Evolutionary conservation across 768 basidiomycete species (phyloP), one percentile per base, ranked within the genome.

Genomic region (Dioszegia aurantiaca): DNA sequence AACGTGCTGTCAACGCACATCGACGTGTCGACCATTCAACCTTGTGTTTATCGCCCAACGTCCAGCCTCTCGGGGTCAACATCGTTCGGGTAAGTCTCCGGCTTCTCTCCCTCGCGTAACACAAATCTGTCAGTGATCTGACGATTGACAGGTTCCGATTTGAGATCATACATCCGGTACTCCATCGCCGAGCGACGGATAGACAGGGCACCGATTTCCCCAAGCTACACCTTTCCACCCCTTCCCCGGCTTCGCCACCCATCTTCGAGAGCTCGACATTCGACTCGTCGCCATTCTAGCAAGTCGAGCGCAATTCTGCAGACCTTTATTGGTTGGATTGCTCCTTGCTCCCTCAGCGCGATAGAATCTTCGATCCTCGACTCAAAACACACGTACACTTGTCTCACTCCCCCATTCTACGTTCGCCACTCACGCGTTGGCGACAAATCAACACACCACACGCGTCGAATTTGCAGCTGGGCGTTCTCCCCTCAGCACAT

Each of bases 281-380:
- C 12, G 27, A n/a, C 24, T 30, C 46, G 26, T 33, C 48, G 48
- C 48, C 33, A n/a, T 19, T 21, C 44, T 17, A 53, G 48, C 51
- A 53, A 26, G 51, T 53, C 5, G 51, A 53, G 51, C 51, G 21
- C 36, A 47, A 30, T 39, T 16, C 11, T 26, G 37, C 51, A 53
- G 33, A 53, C 51, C 51, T 53, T 53, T 41, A 53, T 37, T 53
- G 51, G 51, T 53, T 36, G 19, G 33, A 51, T 51, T 51, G 48
- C 48, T 51, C 48, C 48, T 39, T 51, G 48, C 30, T 23, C 27
- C 24, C 16, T 48, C 21, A 6, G 36, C 31, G 48, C 48, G 46
- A 28, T n/a, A 21, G 17, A 30, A 28, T 30, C 6, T 28, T 11
- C 24, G 14, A 8, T n/a, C 30, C 46, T 5, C 46, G 14, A 5